Evolutionary conservation across 805 yeast species (phyloP).

Genomic region (Cyberlindnera americana): DNA sequence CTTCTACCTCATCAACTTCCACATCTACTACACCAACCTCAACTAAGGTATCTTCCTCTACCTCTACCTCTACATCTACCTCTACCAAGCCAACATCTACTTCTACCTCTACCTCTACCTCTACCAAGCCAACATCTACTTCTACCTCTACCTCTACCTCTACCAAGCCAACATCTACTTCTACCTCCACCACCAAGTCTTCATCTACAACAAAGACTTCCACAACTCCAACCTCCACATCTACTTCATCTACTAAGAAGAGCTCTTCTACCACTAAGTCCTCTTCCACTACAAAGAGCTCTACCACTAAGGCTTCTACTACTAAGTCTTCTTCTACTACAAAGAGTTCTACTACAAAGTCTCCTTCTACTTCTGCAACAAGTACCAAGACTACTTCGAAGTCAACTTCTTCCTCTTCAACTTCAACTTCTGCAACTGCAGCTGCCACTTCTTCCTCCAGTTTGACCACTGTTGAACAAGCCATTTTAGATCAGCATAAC

Average conservation of each 20-base stretch:
- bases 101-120: too few relatives aligned
- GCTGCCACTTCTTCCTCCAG: conserved; percentile 20
- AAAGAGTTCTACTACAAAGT: conserved; percentile 20
- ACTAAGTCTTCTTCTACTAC: conserved; percentile 13
- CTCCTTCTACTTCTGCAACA: conserved; percentile 20
- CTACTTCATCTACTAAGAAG: neutral
- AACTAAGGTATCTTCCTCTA: too few relatives aligned
- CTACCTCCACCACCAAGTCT: conserved; percentile 3
- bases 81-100: too few relatives aligned
- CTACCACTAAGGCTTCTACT: conserved; percentile 8
- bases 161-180: conserved; percentile 3
- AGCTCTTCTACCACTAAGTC: conserved; percentile 1
- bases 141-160: conserved; percentile 5
- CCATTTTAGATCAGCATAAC: conserved; percentile 49
- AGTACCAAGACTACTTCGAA: conserved; percentile 10
- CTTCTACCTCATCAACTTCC: too few relatives aligned
- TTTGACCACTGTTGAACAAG: conserved; percentile 32
- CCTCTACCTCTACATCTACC: too few relatives aligned
- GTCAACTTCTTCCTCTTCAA: conserved; percentile 13
- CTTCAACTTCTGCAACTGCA: conserved; percentile 13
- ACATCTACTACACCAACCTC: too few relatives aligned
- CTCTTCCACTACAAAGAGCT: conserved; percentile 1
- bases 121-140: conserved; percentile 2
- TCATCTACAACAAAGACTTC: conserved; percentile 2
- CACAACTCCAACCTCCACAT: neutral